Evolutionary conservation across 2,329 filamentous ascomycete species (phyloP), one percentile per base, ranked within the genome.

Genomic region (Alternaria sp.): DNA sequence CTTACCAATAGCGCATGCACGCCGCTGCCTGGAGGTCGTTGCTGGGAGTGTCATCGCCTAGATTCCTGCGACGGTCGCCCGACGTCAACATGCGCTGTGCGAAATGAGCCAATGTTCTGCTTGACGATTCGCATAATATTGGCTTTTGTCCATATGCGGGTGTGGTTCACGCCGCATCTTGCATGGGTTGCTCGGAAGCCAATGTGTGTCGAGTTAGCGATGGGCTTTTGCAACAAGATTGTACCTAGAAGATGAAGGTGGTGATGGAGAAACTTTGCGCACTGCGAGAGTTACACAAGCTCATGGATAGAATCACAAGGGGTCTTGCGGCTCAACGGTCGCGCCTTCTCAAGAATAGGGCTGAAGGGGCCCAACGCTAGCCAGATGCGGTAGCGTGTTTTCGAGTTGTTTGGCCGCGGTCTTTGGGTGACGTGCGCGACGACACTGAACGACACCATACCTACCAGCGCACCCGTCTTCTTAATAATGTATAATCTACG

Each of bases 401-500:
- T 64, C 45, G 54, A 56, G 55, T 25, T 67, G 68, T 68, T 69
- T 70, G 68, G 64, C 60, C 44, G 62, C 62, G 28, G 57, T 40
- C 32, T 65, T 59, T 60, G 60, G 57, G 57, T 59, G 36, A 25
- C 58, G 61, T 54, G 54, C 44, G 54, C 58, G 43, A 62, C 54
- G 43, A 58, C 43, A 63, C 45, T 49, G 58, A 56, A 62, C 52
- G 58, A 49, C 52, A 64, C 32, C 56, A 67, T 59, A 63, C 40
- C 57, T 60, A 61, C 58, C 59, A 54, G 51, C 56, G 50, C 61
- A 47, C 58, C 36, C 47, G 57, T 69, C 62, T 69, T 69, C 61
- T 67, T 69, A 70, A 47, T 64, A 66, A 75, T 76, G 72, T 74
- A 75, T 77, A 76, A 70, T 73, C 56, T 70, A 71, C 59, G 44